Percentiles rank a stretch among this genome's conserved stretches.
phyloP scores from a whole-genome alignment of 805 yeast genomes.

The Monosporozyma solicola region DNA sequence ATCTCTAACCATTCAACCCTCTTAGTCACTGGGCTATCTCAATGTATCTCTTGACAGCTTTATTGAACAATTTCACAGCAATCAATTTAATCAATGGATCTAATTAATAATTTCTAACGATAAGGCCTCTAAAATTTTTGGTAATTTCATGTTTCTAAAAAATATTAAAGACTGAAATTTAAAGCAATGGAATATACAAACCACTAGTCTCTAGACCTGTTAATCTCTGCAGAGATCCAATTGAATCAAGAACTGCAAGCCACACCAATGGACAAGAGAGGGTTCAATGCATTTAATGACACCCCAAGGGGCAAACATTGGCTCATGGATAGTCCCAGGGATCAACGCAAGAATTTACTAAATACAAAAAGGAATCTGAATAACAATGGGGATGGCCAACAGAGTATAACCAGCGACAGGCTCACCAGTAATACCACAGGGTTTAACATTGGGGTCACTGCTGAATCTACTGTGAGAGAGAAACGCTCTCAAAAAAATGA shows the following conservation, averaged over 20 bases:
- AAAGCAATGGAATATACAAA: not conserved
- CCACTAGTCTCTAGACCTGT: not conserved
- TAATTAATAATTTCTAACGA: not conserved
- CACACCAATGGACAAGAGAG: constrained; percentile 7
- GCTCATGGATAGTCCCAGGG: constrained; percentile 9
- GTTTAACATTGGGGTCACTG: not conserved
- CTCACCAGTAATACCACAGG: not conserved
- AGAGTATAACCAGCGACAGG: not conserved
- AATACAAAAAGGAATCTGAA: not conserved
- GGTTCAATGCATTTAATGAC: constrained; percentile 13
- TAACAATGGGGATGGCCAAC: not conserved
- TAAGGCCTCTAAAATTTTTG: not conserved
- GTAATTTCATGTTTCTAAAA: not conserved
- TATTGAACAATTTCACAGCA: too few relatives aligned
- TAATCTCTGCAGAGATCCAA: not conserved
- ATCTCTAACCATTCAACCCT: not conserved
- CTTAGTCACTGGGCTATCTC: not conserved
- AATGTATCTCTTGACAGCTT: not conserved
- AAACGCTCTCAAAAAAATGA: not conserved
- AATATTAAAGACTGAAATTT: not conserved
- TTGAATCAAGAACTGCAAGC: not conserved
- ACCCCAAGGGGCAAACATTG: constrained; percentile 27
- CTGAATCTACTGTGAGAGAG: not conserved
- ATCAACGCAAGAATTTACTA: not conserved
- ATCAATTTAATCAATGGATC: not conserved